Conservation (phyloP, 768 basidiomycete species). For the Trametes cinnabarina region DNA sequence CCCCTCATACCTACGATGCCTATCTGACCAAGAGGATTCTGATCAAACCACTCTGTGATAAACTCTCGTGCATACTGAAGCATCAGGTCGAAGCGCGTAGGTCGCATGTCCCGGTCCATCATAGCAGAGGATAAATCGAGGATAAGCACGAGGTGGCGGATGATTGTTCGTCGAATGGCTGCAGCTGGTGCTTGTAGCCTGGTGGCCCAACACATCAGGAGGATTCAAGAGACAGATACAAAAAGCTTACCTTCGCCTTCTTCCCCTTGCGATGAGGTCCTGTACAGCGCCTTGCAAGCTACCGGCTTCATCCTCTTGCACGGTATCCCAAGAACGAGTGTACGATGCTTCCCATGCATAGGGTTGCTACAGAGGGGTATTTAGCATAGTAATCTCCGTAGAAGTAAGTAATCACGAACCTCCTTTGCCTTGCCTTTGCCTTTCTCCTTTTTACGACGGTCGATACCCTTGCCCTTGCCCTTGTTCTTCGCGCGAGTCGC, state of each 20-base stretch:
- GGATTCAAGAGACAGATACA: constrained; percentile 10
- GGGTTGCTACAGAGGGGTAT: constrained; percentile 51
- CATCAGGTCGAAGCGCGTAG: constrained; percentile 88
- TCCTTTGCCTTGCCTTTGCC: constrained; percentile 57
- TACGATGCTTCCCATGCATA: constrained; percentile 98
- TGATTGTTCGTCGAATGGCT: constrained; percentile 92
- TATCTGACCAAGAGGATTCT: constrained; percentile 97
- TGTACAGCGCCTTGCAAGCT: constrained; percentile 89
- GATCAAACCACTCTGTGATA: constrained; percentile 96
- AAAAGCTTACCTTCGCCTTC: constrained; percentile 66
- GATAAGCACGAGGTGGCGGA: constrained; percentile 91
- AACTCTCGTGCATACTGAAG: constrained; percentile 91
- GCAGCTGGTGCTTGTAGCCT: constrained; percentile 80
- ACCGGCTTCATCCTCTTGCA: constrained; percentile 93
- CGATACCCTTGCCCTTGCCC: constrained; percentile 52
- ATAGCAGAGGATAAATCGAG: constrained; percentile 90
- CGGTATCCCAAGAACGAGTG: constrained; percentile 93
- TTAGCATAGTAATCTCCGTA: too few species aligned
- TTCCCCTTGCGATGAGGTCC: constrained; percentile 81
- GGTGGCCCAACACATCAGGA: not conserved
- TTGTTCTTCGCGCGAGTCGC: constrained; percentile 31
- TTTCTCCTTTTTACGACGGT: constrained; percentile 54
- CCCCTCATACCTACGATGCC: constrained; percentile 91
- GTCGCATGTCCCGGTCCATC: constrained; percentile 95
- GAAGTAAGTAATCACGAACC: constrained; percentile 24